Conservation (phyloP, 257 asterid species). For the Prunella vulgaris region DNA sequence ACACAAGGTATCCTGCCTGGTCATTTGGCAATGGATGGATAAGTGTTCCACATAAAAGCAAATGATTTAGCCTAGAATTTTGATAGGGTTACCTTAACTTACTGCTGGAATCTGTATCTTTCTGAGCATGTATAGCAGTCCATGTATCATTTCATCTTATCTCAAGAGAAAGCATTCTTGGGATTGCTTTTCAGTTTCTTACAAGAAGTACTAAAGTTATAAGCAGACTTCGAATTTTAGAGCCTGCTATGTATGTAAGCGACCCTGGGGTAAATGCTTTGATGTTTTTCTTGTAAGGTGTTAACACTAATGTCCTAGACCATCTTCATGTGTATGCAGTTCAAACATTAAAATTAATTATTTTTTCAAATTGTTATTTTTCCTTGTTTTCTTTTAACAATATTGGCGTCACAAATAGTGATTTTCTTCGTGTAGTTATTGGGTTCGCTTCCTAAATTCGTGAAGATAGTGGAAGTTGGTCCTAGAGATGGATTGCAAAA, state of each 20-base stretch:
- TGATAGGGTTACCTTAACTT: neutral
- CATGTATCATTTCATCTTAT: neutral
- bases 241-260: neutral
- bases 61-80: neutral
- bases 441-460: conserved; percentile 57
- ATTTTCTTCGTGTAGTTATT: conserved; percentile 39
- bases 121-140: neutral
- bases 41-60: neutral
- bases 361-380: neutral
- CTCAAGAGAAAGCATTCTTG: neutral
- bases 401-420: neutral
- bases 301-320: neutral
- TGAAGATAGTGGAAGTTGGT: conserved; percentile 92
- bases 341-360: neutral
- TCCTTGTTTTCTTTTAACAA: neutral
- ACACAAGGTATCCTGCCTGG: conserved; percentile 35
- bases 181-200: neutral
- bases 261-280: neutral
- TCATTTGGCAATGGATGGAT: neutral
- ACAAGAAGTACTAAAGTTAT: neutral
- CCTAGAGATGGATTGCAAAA: conserved; percentile 93
- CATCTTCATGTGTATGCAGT: neutral
- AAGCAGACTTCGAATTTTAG: neutral
- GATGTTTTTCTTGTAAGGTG: neutral
- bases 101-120: neutral